A percentile compares a stretch with the other conserved stretches of the same genome.
Evolutionary conservation across 148 eudicot genomes (phyloP).

Genomic region (Rhododendron molle): DNA sequence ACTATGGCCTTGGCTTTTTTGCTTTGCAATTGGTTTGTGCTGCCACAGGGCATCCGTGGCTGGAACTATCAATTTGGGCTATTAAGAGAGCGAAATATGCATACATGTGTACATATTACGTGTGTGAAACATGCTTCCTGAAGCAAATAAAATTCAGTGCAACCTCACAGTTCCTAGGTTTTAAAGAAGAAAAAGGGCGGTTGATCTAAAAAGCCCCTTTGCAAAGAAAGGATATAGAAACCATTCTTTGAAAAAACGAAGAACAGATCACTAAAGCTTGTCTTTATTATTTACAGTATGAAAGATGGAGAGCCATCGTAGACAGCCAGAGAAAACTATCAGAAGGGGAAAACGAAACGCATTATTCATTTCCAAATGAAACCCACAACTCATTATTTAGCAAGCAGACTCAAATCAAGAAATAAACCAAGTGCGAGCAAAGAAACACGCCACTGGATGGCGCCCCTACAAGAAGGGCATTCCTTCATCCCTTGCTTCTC

Average conservation of each 20-base stretch:
- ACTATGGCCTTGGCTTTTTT: too few relatives aligned
- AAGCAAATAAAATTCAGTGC: background rate
- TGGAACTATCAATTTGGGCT: too few relatives aligned
- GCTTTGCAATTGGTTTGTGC: too few relatives aligned
- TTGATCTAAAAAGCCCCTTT: background rate
- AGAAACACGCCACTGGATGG: conserved; percentile 62
- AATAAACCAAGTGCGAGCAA: conserved; percentile 43
- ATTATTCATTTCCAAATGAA: conserved; percentile 6
- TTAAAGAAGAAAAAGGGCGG: background rate
- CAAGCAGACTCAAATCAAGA: conserved; percentile 10
- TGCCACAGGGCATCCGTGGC: too few relatives aligned
- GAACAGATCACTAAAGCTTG: background rate
- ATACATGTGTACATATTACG: background rate
- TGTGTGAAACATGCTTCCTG: background rate
- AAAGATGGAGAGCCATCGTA: background rate
- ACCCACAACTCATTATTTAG: conserved; percentile 10
- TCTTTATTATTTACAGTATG: conserved; percentile 5
- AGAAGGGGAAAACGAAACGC: background rate
- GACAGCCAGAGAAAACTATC: background rate
- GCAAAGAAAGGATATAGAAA: background rate
- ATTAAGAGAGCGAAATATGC: background rate
- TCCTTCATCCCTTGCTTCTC: conserved; percentile 98
- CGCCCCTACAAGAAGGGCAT: conserved; percentile 90
- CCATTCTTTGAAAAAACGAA: background rate
- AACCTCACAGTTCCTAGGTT: background rate